phyloP scores from a whole-genome alignment of 75 land plant genomes.

The Selaginella tamariscina region DNA sequence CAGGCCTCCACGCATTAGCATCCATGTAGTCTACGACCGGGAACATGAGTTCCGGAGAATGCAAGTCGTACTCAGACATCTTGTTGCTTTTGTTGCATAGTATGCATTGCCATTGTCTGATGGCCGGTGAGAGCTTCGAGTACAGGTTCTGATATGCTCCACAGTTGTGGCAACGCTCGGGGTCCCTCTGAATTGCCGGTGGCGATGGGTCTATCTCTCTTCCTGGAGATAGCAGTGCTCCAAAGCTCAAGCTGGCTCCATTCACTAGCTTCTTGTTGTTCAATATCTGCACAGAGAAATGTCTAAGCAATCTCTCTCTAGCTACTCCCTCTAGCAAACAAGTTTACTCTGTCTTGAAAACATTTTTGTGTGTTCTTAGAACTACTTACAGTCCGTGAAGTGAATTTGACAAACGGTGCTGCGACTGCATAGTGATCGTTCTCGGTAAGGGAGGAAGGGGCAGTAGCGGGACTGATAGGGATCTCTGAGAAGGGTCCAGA shows the following conservation, averaged over 20 bases:
- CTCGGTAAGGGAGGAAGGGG: slow-evolving; percentile 22
- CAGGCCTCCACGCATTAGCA: slow-evolving; percentile 51
- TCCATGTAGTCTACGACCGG: slow-evolving; percentile 84
- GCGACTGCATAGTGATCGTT: slow-evolving; percentile 24
- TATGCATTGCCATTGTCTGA: slow-evolving; percentile 88
- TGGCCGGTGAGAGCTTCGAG: slow-evolving; percentile 48
- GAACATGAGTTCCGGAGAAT: slow-evolving; percentile 56
- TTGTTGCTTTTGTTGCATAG: slow-evolving; percentile 71
- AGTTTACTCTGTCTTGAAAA: not conserved
- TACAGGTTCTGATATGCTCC: slow-evolving; percentile 82
- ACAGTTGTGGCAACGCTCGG: slow-evolving; percentile 76
- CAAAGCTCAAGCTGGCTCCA: slow-evolving; percentile 81
- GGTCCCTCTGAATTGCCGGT: slow-evolving; percentile 52
- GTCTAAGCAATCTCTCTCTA: not conserved
- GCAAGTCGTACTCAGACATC: slow-evolving; percentile 87
- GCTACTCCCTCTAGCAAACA: too few relatives aligned
- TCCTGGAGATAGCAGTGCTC: slow-evolving; percentile 86
- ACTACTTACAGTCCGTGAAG: slow-evolving; percentile 73
- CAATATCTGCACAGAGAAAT: slow-evolving; percentile 37
- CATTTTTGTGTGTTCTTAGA: not conserved
- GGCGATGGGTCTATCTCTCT: slow-evolving; percentile 62
- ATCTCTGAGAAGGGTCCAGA: slow-evolving; percentile 21
- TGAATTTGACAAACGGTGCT: slow-evolving; percentile 64
- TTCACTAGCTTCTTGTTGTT: slow-evolving; percentile 71
- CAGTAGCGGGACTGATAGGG: slow-evolving; percentile 37